A percentile compares a stretch with the other conserved stretches of the same genome.
These are phyloP conservation scores for Solanum corneliomulleri DNA, from an alignment of 257 asterid genomes.

Conservation along the genomic window DNA sequence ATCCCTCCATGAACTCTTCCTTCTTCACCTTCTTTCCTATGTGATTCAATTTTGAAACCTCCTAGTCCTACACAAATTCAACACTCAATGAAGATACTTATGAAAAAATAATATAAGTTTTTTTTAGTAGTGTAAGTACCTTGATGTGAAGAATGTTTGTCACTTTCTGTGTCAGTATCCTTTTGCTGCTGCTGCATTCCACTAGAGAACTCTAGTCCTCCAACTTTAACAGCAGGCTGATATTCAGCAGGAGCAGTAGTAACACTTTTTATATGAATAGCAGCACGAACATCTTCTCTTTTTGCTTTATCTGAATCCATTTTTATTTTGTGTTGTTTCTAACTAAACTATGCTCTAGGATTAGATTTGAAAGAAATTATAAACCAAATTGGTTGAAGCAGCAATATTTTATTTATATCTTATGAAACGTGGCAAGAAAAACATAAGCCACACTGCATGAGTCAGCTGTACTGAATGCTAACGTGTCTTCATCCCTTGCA, in stretches of 20 bases:
- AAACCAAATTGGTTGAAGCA: background rate
- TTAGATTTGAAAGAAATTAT: no score
- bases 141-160: background rate
- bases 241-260: background rate
- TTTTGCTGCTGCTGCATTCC: background rate
- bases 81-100: background rate
- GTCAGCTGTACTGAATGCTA: background rate
- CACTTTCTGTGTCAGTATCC: background rate
- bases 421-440: background rate
- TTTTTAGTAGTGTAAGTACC: background rate
- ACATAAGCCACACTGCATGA: background rate
- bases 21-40: background rate
- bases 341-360: background rate
- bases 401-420: background rate
- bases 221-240: background rate
- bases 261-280: background rate
- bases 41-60: conserved; percentile 2
- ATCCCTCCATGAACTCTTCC: background rate
- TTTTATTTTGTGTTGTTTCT: background rate
- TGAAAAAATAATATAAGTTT: no score
- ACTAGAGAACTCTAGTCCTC: background rate
- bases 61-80: background rate
- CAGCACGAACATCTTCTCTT: conserved; percentile 6
- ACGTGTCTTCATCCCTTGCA: background rate
- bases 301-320: conserved; percentile 41